Percentiles rank a stretch among this genome's conserved stretches.
phyloP scores from a whole-genome alignment of 257 asterid genomes.

The Lycium ferocissimum region DNA sequence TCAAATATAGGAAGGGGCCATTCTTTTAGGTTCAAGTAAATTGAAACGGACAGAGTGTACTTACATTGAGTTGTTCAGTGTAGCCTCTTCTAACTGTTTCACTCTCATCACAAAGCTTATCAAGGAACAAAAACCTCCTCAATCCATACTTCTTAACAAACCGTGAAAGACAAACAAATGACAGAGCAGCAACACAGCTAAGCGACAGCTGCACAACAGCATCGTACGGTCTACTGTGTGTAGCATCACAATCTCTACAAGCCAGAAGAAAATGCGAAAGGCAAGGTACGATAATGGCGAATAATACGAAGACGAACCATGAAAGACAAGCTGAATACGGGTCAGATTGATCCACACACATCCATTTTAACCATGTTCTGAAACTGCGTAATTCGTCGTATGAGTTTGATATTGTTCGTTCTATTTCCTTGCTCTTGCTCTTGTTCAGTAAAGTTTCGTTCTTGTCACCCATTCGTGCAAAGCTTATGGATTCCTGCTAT shows the following conservation, averaged over 20 bases:
- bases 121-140: conserved; percentile 37
- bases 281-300: conserved; percentile 33
- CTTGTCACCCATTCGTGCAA: conserved; percentile 19
- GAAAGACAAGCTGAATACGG: conserved; percentile 30
- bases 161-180: conserved; percentile 33
- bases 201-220: conserved; percentile 36
- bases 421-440: neutral
- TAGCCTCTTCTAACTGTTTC: conserved; percentile 36
- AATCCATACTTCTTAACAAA: conserved; percentile 38
- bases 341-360: conserved; percentile 39
- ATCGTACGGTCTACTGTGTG: conserved; percentile 28
- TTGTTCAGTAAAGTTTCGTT: conserved; percentile 2
- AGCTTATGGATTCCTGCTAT: no score
- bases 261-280: conserved; percentile 34
- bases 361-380: conserved; percentile 32
- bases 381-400: conserved; percentile 35
- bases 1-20: no score
- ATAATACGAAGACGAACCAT: conserved; percentile 32
- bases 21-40: no score
- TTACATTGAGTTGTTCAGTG: conserved; percentile 39
- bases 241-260: conserved; percentile 31
- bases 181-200: conserved; percentile 34
- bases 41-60: neutral
- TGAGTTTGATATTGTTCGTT: conserved; percentile 27
- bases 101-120: conserved; percentile 40